phyloP scores from a whole-genome alignment of 768 basidiomycete genomes.

The Tulasnella sp. region DNA sequence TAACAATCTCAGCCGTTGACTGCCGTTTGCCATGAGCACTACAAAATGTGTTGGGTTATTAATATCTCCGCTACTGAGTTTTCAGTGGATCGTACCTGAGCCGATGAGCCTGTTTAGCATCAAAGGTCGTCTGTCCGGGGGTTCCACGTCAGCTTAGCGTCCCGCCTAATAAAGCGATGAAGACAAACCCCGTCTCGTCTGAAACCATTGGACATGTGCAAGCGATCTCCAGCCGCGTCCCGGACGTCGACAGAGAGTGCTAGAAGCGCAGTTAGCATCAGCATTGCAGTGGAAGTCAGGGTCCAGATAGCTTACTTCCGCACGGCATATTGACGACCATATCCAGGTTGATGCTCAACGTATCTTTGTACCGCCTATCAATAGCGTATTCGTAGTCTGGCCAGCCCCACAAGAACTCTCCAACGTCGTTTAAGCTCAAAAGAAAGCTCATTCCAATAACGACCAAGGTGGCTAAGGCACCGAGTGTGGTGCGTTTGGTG shows the following conservation, averaged over 20 bases:
- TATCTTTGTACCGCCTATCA: slow-evolving; percentile 62
- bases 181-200: slow-evolving; percentile 77
- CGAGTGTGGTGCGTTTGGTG: slow-evolving; percentile 74
- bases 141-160: slow-evolving; percentile 25
- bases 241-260: slow-evolving; percentile 86
- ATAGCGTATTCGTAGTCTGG: slow-evolving; percentile 88
- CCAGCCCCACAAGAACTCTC: slow-evolving; percentile 93
- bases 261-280: slow-evolving; percentile 42
- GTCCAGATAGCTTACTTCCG: slow-evolving; percentile 62
- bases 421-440: slow-evolving; percentile 83
- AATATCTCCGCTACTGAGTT: not conserved
- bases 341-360: slow-evolving; percentile 88
- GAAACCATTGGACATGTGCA: slow-evolving; percentile 80
- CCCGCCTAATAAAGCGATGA: not conserved
- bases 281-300: not conserved
- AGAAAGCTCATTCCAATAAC: slow-evolving; percentile 66
- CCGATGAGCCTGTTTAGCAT: slow-evolving; percentile 75
- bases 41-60: not conserved
- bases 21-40: slow-evolving; percentile 68
- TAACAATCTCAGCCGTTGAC: slow-evolving; percentile 68
- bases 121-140: slow-evolving; percentile 66
- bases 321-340: slow-evolving; percentile 93
- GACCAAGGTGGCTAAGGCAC: slow-evolving; percentile 80
- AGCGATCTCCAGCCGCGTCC: slow-evolving; percentile 90
- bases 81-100: slow-evolving; percentile 53